phyloP scores from a whole-genome alignment of 2,329 filamentous ascomycete species.

The Alternaria rosae region DNA sequence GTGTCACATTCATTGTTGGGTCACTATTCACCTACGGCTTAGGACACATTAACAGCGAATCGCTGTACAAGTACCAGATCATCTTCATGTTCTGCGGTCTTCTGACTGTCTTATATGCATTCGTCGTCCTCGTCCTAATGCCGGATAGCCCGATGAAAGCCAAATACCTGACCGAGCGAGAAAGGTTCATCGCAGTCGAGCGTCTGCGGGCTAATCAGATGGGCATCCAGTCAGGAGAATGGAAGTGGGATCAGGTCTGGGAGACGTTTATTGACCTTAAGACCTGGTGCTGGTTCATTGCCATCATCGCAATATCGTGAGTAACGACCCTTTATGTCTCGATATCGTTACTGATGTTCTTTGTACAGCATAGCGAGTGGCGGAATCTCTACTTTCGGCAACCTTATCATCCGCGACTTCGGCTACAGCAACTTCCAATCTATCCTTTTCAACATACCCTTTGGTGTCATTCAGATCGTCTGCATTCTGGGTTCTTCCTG shows the following conservation, averaged over 20 bases:
- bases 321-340: conserved; percentile 42
- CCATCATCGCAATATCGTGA: conserved; percentile 53
- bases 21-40: conserved; percentile 65
- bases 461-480: conserved; percentile 60
- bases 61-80: conserved; percentile 53
- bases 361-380: conserved; percentile 63
- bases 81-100: conserved; percentile 58
- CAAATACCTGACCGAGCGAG: conserved; percentile 26
- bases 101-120: conserved; percentile 54
- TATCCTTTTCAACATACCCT: conserved; percentile 66
- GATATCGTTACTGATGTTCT: not conserved
- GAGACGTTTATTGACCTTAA: conserved; percentile 35
- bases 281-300: conserved; percentile 61
- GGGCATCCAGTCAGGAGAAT: conserved; percentile 73
- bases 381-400: conserved; percentile 66
- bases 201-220: conserved; percentile 32
- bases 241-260: conserved; percentile 72
- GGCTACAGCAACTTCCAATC: conserved; percentile 64
- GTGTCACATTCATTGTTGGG: conserved; percentile 63
- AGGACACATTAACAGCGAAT: conserved; percentile 60
- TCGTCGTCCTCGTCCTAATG: conserved; percentile 52
- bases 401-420: conserved; percentile 64
- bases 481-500: conserved; percentile 61
- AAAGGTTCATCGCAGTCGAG: conserved; percentile 28
- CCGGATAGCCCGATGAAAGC: conserved; percentile 55